A percentile compares a stretch with the other conserved stretches of the same genome.
Evolutionary conservation across 441 rosid species (phyloP).

Genomic region (Gossypium laxum): DNA sequence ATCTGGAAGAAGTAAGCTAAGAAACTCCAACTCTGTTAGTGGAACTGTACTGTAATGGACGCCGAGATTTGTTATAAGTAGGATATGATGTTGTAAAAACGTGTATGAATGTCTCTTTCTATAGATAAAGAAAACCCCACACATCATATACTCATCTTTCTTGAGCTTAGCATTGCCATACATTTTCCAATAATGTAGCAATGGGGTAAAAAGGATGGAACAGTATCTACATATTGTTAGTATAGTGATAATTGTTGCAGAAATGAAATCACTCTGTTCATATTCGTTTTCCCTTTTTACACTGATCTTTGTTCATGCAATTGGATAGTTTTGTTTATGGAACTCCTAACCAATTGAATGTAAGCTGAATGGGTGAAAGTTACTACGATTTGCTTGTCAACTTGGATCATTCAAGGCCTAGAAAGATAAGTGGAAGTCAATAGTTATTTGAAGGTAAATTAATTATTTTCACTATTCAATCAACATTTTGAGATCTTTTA

Average conservation of each 20-base stretch:
- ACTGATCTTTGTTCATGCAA: background rate
- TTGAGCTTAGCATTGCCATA: constrained; percentile 16
- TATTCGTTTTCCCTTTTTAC: background rate
- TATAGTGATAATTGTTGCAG: background rate
- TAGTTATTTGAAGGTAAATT: constrained; percentile 62
- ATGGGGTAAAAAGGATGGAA: constrained; percentile 8
- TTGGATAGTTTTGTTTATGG: background rate
- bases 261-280: constrained; percentile 6
- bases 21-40: constrained; percentile 24
- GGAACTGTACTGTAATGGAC: constrained; percentile 26
- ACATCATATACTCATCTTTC: constrained; percentile 19
- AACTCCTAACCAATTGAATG: background rate
- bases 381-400: background rate
- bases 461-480: background rate
- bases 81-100: constrained; percentile 32
- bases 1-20: constrained; percentile 39
- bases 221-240: background rate
- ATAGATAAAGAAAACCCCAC: constrained; percentile 20
- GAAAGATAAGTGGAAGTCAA: constrained; percentile 40
- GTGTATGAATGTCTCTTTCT: constrained; percentile 16
- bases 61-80: constrained; percentile 15
- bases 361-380: background rate
- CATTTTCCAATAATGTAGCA: constrained; percentile 17
- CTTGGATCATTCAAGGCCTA: background rate
- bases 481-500: background rate